These are phyloP conservation scores for Excoecaria cochinchinensis DNA, from an alignment of 345 rosid species.

Conservation along the genomic window DNA sequence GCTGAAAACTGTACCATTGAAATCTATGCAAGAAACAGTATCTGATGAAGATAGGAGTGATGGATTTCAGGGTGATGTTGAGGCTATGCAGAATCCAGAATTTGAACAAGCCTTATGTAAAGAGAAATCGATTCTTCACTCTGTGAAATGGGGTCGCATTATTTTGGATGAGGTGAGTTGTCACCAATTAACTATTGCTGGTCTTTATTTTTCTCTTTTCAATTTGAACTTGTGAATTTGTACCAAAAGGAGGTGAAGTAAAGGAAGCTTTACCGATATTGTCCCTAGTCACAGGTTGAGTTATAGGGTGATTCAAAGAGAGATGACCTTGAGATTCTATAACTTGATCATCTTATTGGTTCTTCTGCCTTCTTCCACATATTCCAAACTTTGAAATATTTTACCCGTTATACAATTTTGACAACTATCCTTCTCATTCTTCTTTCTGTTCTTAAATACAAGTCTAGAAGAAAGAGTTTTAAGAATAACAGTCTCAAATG, in stretches of 20 bases:
- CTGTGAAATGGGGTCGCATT: conserved; percentile 79
- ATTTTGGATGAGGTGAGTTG: conserved; percentile 86
- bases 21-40: conserved; percentile 25
- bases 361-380: not conserved
- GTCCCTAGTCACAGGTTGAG: not conserved
- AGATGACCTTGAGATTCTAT: not conserved
- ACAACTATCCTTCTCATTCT: not conserved
- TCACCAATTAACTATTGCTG: not conserved
- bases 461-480: not conserved
- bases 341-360: not conserved
- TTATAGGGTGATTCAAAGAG: not conserved
- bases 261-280: not conserved
- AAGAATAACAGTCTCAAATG: not conserved
- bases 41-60: conserved; percentile 12
- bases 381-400: not conserved
- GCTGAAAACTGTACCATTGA: conserved; percentile 20
- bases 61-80: conserved; percentile 27
- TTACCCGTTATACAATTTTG: not conserved
- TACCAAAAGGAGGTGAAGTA: not conserved
- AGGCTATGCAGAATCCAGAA: conserved; percentile 13
- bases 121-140: conserved; percentile 65
- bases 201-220: not conserved
- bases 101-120: conserved; percentile 21
- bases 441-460: not conserved
- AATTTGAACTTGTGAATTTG: not conserved